Conservation (phyloP, 2,329 filamentous ascomycete species). For the Arthroderma uncinatum region DNA sequence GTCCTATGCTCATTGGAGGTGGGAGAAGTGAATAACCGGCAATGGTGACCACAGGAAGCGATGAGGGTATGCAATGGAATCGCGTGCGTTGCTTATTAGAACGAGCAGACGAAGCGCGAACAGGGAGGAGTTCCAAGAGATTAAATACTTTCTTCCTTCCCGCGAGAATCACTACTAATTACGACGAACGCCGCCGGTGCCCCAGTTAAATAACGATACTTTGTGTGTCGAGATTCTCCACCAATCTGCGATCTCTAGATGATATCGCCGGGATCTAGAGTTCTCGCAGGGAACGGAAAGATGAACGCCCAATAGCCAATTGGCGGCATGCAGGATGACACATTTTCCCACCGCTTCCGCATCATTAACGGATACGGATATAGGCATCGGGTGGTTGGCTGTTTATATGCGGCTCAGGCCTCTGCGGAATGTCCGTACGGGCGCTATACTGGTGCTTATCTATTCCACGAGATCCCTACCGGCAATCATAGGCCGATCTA, state of each 20-base stretch:
- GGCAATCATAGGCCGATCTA: no score
- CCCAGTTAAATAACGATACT: background rate
- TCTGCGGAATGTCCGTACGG: no score
- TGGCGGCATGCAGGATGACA: background rate
- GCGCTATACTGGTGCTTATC: no score
- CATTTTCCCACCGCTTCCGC: background rate
- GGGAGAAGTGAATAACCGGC: background rate
- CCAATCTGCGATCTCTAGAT: constrained; percentile 4
- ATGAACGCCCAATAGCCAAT: background rate
- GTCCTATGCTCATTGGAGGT: background rate
- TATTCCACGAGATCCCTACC: background rate
- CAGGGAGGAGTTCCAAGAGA: background rate
- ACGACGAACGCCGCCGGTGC: background rate
- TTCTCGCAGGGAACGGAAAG: background rate
- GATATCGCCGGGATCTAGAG: background rate
- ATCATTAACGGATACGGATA: background rate
- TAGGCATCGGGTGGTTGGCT: background rate
- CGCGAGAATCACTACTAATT: background rate
- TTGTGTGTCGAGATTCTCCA: constrained; percentile 1
- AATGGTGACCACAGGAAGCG: no score
- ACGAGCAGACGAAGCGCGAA: background rate
- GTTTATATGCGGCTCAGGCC: no score
- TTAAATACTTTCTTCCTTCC: background rate
- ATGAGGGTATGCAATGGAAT: background rate
- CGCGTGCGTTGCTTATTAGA: background rate